Evolutionary conservation across 768 basidiomycete species (phyloP).

Genomic region (Podaxis rugospora): DNA sequence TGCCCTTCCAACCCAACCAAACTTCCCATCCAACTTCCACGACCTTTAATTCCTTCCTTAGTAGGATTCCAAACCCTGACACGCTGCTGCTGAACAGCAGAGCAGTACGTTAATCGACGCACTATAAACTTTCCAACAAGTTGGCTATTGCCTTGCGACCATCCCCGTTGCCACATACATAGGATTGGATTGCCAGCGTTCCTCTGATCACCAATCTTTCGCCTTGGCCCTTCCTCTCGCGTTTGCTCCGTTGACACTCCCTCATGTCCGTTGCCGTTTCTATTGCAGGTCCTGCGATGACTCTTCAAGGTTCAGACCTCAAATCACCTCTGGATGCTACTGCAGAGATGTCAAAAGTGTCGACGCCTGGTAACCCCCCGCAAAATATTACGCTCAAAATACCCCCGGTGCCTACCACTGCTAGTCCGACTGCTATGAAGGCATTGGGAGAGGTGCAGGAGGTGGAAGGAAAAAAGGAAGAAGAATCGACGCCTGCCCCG

Average conservation of each 20-base stretch:
- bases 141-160: no score
- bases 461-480: background rate
- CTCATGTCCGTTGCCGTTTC: background rate
- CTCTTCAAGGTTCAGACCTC: background rate
- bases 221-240: background rate
- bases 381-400: background rate
- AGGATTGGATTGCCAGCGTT: background rate
- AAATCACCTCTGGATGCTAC: background rate
- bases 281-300: background rate
- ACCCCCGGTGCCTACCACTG: background rate
- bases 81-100: background rate
- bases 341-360: background rate
- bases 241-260: background rate
- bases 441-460: background rate
- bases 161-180: background rate
- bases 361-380: background rate
- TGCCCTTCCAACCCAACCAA: background rate
- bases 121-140: no score
- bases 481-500: conserved; percentile 1
- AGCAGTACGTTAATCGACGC: no score
- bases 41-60: background rate
- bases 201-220: background rate
- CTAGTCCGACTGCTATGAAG: background rate
- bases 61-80: background rate
- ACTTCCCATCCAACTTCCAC: background rate